A percentile compares a stretch with the other conserved stretches of the same genome.
Evolutionary conservation across 1,284 basidiomycete species (phyloP).

Genomic region (Malassezia arunalokei): DNA sequence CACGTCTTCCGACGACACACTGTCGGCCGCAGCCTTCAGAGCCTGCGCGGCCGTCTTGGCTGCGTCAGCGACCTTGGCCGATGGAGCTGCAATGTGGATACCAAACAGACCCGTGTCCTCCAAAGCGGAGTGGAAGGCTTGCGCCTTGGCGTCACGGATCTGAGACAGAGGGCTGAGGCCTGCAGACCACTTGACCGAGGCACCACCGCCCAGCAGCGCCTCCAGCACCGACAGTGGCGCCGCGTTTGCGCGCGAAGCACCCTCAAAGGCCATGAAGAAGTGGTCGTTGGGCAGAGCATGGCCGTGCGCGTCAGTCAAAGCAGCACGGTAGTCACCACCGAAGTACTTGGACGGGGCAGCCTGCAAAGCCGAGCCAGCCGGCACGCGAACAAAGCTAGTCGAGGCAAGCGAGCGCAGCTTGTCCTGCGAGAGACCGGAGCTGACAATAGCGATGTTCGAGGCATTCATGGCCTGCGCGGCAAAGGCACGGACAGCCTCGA

Average conservation of each 20-base stretch:
- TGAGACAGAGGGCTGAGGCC: conserved; percentile 32
- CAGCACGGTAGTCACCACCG: conserved; percentile 41
- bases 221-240: conserved; percentile 40
- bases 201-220: conserved; percentile 36
- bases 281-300: conserved; percentile 30
- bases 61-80: conserved; percentile 24
- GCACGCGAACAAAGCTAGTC: conserved; percentile 27
- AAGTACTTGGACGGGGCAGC: conserved; percentile 36
- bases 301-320: conserved; percentile 33
- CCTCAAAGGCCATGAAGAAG: conserved; percentile 42
- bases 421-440: conserved; percentile 30
- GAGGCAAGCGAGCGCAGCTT: conserved; percentile 31
- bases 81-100: conserved; percentile 34
- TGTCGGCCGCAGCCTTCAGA: conserved; percentile 31
- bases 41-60: conserved; percentile 27
- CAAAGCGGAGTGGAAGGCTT: conserved; percentile 40
- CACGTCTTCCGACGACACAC: conserved; percentile 28
- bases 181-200: conserved; percentile 40
- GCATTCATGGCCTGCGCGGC: conserved; percentile 23
- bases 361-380: conserved; percentile 17
- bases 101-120: conserved; percentile 40
- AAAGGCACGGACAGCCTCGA: conserved; percentile 30
- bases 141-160: conserved; percentile 24
- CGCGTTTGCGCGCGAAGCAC: conserved; percentile 23
- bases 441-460: conserved; percentile 38